Evolutionary conservation across 2,329 filamentous ascomycete genomes (phyloP).

Genomic region (Verticillium dahliae): DNA sequence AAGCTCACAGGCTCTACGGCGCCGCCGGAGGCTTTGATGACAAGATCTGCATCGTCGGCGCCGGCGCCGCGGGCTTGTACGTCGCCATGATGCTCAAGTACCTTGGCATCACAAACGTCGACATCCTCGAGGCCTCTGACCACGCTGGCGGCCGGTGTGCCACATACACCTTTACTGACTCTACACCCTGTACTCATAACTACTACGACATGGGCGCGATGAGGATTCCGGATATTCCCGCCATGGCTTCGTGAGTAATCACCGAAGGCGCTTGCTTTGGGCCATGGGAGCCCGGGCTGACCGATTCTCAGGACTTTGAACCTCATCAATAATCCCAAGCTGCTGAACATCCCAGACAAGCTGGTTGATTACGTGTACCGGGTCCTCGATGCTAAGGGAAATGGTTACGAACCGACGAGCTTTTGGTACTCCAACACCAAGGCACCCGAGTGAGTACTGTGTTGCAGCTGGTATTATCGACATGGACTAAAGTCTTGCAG

Average conservation of each 20-base stretch:
- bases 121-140: constrained; percentile 25
- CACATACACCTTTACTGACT: constrained; percentile 23
- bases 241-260: constrained; percentile 16
- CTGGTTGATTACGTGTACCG: constrained; percentile 7
- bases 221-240: constrained; percentile 25
- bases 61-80: constrained; percentile 26
- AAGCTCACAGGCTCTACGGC: background rate
- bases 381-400: background rate
- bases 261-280: background rate
- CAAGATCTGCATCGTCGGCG: constrained; percentile 26
- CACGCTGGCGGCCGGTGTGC: constrained; percentile 25
- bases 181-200: constrained; percentile 16
- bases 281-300: background rate
- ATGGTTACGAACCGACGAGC: background rate
- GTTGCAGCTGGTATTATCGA: background rate
- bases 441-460: background rate
- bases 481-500: background rate
- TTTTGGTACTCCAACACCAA: constrained; percentile 1
- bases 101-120: constrained; percentile 17
- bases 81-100: constrained; percentile 24
- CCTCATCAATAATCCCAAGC: background rate
- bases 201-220: constrained; percentile 36
- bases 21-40: background rate
- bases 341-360: constrained; percentile 11
- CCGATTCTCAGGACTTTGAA: background rate